These are phyloP conservation scores for Trichoderma lentiforme DNA, from an alignment of 2,329 filamentous ascomycete genomes.

Conservation along the genomic window DNA sequence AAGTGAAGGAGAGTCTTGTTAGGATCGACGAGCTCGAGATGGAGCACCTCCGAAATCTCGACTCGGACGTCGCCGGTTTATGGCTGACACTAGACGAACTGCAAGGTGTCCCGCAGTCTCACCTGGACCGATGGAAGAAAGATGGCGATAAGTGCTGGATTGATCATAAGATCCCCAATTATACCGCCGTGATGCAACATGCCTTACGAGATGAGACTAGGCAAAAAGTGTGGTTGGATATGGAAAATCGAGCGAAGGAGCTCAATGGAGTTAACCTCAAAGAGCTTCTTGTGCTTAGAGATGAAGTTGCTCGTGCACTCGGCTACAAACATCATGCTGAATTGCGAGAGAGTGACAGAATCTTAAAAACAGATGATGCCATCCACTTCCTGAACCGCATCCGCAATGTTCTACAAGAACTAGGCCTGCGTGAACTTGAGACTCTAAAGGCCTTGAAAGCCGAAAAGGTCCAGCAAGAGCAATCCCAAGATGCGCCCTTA, in stretches of 20 bases:
- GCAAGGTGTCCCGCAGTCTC: slow-evolving; percentile 68
- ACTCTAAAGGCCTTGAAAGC: background rate
- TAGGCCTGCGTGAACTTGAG: background rate
- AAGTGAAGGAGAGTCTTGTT: background rate
- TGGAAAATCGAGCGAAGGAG: slow-evolving; percentile 66
- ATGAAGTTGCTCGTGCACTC: slow-evolving; percentile 67
- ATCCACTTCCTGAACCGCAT: background rate
- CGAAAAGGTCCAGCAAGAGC: background rate
- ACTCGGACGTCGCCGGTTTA: slow-evolving; percentile 69
- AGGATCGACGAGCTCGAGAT: background rate
- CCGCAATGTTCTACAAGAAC: background rate
- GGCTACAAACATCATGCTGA: slow-evolving; percentile 53
- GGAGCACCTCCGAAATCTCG: slow-evolving; percentile 57
- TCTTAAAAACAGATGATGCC: slow-evolving; percentile 11
- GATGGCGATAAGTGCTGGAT: slow-evolving; percentile 16
- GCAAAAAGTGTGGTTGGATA: slow-evolving; percentile 62
- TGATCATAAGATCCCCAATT: slow-evolving; percentile 13
- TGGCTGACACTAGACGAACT: slow-evolving; percentile 69
- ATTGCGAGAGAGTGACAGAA: slow-evolving; percentile 12
- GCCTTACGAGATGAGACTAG: slow-evolving; percentile 44
- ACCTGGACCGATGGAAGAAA: slow-evolving; percentile 43
- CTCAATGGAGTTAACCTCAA: slow-evolving; percentile 65
- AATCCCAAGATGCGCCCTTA: background rate
- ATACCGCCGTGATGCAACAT: slow-evolving; percentile 7
- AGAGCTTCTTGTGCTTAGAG: slow-evolving; percentile 65